Evolutionary conservation across 495 filamentous ascomycete species (phyloP).

Genomic region (Aspergillus olivimuriae): DNA sequence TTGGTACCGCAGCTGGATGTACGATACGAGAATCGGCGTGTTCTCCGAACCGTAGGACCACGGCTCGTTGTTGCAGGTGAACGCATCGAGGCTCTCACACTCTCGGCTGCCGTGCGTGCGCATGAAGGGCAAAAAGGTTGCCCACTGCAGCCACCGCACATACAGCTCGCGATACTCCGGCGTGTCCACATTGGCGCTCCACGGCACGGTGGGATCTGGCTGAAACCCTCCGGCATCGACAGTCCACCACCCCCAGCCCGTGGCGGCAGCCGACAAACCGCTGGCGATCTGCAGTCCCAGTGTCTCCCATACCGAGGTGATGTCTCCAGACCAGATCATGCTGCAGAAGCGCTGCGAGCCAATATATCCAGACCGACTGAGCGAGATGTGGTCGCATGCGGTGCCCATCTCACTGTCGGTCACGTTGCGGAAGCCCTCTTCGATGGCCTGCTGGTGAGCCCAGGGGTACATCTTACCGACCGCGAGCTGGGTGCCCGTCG

Average conservation of each 20-base stretch:
- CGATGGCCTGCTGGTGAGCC: constrained; percentile 26
- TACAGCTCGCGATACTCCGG: constrained; percentile 25
- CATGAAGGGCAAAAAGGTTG: constrained; percentile 27
- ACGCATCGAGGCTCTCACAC: constrained; percentile 18
- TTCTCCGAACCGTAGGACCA: constrained; percentile 26
- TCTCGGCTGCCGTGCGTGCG: constrained; percentile 21
- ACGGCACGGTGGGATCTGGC: no score
- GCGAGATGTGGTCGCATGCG: no score
- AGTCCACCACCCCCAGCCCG: constrained; percentile 29
- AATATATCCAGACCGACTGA: constrained; percentile 26
- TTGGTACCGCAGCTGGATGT: constrained; percentile 25
- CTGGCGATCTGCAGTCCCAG: constrained; percentile 20
- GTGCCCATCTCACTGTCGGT: no score
- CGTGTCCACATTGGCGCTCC: constrained; percentile 17
- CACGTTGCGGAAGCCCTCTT: no score
- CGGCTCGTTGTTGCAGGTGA: constrained; percentile 26
- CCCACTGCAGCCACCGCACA: constrained; percentile 26
- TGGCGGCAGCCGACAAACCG: constrained; percentile 22
- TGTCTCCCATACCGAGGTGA: constrained; percentile 25
- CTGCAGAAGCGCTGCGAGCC: constrained; percentile 27
- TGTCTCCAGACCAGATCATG: constrained; percentile 29
- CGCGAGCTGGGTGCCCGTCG: constrained; percentile 18
- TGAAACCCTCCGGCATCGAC: constrained; percentile 28
- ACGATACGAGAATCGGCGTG: constrained; percentile 18
- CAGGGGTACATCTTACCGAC: constrained; percentile 26